A percentile compares a stretch with the other conserved stretches of the same genome.
These are phyloP conservation scores for Suillus cothurnatus DNA, from an alignment of 768 basidiomycete species.

Conservation along the genomic window DNA sequence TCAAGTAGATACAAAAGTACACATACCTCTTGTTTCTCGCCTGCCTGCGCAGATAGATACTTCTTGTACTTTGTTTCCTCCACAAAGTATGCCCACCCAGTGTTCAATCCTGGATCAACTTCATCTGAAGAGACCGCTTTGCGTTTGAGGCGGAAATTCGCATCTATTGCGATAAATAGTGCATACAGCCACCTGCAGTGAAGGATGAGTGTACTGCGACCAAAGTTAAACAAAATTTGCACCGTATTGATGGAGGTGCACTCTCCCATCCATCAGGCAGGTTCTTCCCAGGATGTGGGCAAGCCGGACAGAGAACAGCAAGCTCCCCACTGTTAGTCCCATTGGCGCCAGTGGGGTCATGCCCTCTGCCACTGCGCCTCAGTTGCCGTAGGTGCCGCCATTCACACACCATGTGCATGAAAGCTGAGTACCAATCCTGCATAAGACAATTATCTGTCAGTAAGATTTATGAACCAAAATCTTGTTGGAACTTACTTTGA, in stretches of 20 bases:
- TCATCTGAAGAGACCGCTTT: neutral
- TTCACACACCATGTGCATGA: neutral
- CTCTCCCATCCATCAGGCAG: neutral
- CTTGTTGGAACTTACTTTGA: conserved; percentile 15
- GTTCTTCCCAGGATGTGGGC: neutral
- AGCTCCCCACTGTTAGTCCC: neutral
- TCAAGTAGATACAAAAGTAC: neutral
- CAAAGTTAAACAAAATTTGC: neutral
- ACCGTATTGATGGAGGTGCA: neutral
- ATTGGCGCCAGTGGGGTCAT: neutral
- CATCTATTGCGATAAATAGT: neutral
- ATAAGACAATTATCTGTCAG: neutral
- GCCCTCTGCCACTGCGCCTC: neutral
- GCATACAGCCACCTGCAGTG: neutral
- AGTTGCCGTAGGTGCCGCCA: neutral
- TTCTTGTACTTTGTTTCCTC: neutral
- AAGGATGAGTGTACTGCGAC: neutral
- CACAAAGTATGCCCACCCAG: neutral
- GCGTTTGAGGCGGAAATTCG: neutral
- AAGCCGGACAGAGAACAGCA: neutral
- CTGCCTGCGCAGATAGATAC: neutral
- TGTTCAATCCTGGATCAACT: neutral
- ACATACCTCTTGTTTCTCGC: neutral
- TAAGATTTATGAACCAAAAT: neutral
- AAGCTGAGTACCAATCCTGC: conserved; percentile 9